Evolutionary conservation across 345 rosid genomes (phyloP), one percentile per base, ranked within the genome.

Genomic region (Lepidium africanum): DNA sequence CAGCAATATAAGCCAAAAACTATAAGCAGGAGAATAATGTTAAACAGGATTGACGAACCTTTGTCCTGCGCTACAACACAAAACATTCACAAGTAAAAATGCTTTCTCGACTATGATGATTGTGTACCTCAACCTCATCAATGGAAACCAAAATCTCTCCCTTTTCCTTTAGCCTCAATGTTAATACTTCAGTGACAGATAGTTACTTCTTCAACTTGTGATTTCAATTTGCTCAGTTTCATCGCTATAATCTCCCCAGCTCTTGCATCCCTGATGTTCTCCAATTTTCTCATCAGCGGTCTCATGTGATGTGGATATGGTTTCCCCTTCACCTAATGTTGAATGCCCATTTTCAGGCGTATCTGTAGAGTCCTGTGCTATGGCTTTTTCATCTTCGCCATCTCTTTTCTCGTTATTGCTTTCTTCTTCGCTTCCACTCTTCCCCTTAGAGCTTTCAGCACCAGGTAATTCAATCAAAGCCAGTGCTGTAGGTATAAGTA

Each of bases 231-330:
- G 51, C 67, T 92, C 96, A 14, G 81, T 67, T 81, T 90, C 97
- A 21, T 90, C 99, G 38, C 88, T 88, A 81, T 83, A 80, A 78
- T 88, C 97, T 63, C 92, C 97, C 96, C 96, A 90, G 61, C 86
- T 77, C 76, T 88, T 88, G 73, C 73, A 70, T 61, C 66, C 79
- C 64, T 83, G 81, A 67, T 59, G 83, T 65, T 83, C 82, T 17
- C 52, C 79, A 51, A 58, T 59, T 36, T 10, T 51, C 62, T 72
- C 78, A 4, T 37, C 49, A 66, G 82, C 77, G 59, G 42, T 63
- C 55, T 74, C 89, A 61, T 75, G 72, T 59, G 71, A 70, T 61
- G 61, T 65, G 53, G 45, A 70, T 61, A 58, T 60, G 53, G 41
- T 72, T 25, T 77, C 50, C 67, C 66, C 73, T 25, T 67, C 53